Percentiles rank a stretch among this genome's conserved stretches.
phyloP scores from a whole-genome alignment of 2,329 filamentous ascomycete genomes.

The Cercospora citrullina region DNA sequence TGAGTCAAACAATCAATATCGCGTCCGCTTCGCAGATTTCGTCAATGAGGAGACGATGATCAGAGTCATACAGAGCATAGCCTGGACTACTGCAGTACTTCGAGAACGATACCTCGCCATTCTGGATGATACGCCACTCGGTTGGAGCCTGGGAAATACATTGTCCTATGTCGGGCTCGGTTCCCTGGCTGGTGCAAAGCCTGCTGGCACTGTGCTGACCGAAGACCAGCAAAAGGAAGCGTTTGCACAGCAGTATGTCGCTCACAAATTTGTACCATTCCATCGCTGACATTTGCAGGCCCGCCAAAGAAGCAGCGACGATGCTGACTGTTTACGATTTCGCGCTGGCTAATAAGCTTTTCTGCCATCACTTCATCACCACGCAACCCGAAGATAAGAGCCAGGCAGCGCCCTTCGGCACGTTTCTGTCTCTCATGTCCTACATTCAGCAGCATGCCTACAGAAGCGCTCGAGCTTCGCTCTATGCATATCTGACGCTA shows the following conservation, averaged over 20 bases:
- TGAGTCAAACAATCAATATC: conserved; percentile 95
- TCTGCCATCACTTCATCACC: conserved; percentile 80
- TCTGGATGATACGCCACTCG: conserved; percentile 85
- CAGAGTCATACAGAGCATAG: conserved; percentile 75
- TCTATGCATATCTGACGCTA: conserved; percentile 82
- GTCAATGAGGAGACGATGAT: conserved; percentile 87
- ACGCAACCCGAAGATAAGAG: conserved; percentile 26
- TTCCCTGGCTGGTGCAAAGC: conserved; percentile 64
- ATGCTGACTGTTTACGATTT: conserved; percentile 91
- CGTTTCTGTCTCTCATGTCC: conserved; percentile 83
- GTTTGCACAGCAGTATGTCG: conserved; percentile 72
- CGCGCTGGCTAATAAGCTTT: conserved; percentile 89
- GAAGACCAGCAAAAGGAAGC: conserved; percentile 78
- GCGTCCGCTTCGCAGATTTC: conserved; percentile 87
- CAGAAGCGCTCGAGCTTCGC: conserved; percentile 71
- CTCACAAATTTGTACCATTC: neutral
- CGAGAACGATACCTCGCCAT: conserved; percentile 78
- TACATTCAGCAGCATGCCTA: conserved; percentile 94
- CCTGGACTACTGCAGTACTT: conserved; percentile 66
- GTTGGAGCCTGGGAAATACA: conserved; percentile 80
- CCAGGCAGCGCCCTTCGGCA: conserved; percentile 62
- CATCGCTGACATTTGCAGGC: conserved; percentile 54
- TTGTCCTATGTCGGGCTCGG: conserved; percentile 83
- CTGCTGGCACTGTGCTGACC: conserved; percentile 61
- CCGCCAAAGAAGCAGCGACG: conserved; percentile 74